phyloP scores from a whole-genome alignment of 1,284 basidiomycete genomes.

The Leucoagaricus sp. region DNA sequence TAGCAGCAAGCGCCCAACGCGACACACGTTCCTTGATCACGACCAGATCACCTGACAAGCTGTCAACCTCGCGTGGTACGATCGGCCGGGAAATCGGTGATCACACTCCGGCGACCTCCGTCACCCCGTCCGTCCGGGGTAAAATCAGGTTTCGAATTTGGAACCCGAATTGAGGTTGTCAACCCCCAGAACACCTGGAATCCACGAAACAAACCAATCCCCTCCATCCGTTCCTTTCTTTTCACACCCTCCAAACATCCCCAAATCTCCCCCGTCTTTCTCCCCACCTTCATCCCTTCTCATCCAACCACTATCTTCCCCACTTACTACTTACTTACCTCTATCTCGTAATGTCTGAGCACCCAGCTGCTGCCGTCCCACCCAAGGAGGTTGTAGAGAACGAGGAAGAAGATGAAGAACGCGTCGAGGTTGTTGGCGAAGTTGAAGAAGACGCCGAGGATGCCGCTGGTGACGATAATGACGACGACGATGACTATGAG shows the following conservation, averaged over 20 bases:
- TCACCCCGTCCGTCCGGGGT: slow-evolving; percentile 7
- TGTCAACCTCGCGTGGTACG: slow-evolving; percentile 1
- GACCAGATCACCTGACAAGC: slow-evolving; percentile 8
- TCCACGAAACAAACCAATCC: slow-evolving; percentile 14
- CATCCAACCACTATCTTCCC: not conserved
- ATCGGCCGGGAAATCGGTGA: not conserved
- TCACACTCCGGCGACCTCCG: slow-evolving; percentile 1
- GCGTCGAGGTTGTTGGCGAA: not conserved
- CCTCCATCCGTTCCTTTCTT: not conserved
- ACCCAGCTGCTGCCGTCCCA: not conserved
- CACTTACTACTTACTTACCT: not conserved
- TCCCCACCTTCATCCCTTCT: not conserved
- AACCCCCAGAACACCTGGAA: slow-evolving; percentile 9
- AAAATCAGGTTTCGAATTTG: slow-evolving; percentile 3
- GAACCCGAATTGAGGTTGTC: slow-evolving; percentile 8
- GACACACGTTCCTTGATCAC: not conserved
- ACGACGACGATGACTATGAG: slow-evolving; percentile 25
- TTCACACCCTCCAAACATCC: slow-evolving; percentile 1
- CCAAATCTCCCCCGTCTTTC: not conserved
- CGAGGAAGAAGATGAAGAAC: slow-evolving; percentile 3
- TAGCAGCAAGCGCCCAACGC: not conserved
- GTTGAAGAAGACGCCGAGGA: slow-evolving; percentile 15
- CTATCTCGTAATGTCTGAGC: slow-evolving; percentile 7
- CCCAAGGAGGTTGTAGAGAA: slow-evolving; percentile 2
- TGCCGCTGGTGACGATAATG: slow-evolving; percentile 25